phyloP scores from a whole-genome alignment of 306 rosid genomes.

The Astragalus membranaceus region DNA sequence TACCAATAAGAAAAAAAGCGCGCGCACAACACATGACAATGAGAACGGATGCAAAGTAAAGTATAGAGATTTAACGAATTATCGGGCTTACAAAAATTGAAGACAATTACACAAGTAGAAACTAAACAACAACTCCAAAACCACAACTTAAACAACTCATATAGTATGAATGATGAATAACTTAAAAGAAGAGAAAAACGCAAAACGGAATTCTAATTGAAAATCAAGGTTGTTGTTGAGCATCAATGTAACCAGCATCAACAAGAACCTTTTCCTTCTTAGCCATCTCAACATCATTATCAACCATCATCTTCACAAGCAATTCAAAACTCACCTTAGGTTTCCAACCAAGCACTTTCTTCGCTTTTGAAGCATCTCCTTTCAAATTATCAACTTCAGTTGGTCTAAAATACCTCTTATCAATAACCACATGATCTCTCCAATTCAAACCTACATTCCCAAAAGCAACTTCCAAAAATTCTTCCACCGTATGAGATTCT shows the following conservation, averaged over 20 bases:
- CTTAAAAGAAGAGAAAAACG: background rate
- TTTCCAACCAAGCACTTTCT: constrained; percentile 86
- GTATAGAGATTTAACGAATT: constrained; percentile 2
- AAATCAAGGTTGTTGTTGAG: constrained; percentile 77
- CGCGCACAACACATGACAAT: background rate
- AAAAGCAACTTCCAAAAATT: constrained; percentile 79
- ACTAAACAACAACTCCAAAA: background rate
- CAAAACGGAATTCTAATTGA: background rate
- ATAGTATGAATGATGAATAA: constrained; percentile 6
- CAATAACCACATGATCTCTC: constrained; percentile 83
- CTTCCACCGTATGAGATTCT: constrained; percentile 90
- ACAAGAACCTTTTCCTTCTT: constrained; percentile 96
- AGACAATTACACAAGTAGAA: background rate
- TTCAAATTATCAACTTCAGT: constrained; percentile 89
- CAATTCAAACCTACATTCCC: constrained; percentile 80
- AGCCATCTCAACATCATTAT: constrained; percentile 78
- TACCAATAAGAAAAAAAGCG: background rate
- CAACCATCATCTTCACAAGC: constrained; percentile 97
- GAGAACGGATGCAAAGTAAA: background rate
- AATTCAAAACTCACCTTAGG: constrained; percentile 80
- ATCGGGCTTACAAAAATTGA: constrained; percentile 7
- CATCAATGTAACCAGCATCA: constrained; percentile 97
- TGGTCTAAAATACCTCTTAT: constrained; percentile 82
- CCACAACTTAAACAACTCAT: constrained; percentile 6
- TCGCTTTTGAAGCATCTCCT: constrained; percentile 79